Percentiles rank a stretch among this genome's conserved stretches.
phyloP scores from a whole-genome alignment of 2,329 filamentous ascomycete species.

The Monascus ruber region DNA sequence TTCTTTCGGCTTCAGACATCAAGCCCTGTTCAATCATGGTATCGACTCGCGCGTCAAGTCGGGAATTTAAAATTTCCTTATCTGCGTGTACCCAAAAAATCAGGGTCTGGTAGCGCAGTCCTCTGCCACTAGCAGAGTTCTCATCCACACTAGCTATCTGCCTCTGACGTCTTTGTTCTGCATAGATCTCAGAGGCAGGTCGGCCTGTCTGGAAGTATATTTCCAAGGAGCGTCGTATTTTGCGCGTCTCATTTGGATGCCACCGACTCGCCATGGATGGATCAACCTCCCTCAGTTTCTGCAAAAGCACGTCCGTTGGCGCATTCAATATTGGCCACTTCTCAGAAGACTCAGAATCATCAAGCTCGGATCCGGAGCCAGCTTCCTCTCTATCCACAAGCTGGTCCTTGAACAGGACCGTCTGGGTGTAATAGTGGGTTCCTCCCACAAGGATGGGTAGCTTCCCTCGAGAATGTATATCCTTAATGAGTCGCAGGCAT shows the following conservation, averaged over 20 bases:
- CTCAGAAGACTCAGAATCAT: conserved; percentile 11
- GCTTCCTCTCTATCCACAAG: conserved; percentile 36
- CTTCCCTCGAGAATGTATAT: conserved; percentile 66
- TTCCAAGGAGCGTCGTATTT: conserved; percentile 79
- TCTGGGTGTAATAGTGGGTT: conserved; percentile 90
- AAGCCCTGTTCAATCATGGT: conserved; percentile 65
- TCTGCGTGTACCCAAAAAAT: conserved; percentile 83
- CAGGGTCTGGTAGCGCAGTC: conserved; percentile 48
- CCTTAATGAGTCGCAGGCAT: conserved; percentile 57
- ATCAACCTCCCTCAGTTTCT: conserved; percentile 67
- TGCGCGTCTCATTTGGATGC: conserved; percentile 88
- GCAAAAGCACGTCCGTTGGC: conserved; percentile 59
- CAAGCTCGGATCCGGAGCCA: conserved; percentile 11
- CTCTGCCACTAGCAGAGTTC: conserved; percentile 7
- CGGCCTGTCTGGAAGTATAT: conserved; percentile 77
- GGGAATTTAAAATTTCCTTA: conserved; percentile 52
- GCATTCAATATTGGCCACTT: conserved; percentile 61
- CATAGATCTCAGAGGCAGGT: conserved; percentile 76
- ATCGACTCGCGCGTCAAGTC: conserved; percentile 68
- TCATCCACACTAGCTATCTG: conserved; percentile 12
- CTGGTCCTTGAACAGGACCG: conserved; percentile 68
- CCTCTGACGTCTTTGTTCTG: conserved; percentile 50
- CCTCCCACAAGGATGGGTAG: conserved; percentile 87
- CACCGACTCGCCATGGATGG: conserved; percentile 80
- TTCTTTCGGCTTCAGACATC: conserved; percentile 48